Percentiles rank a stretch among this genome's conserved stretches.
phyloP scores from a whole-genome alignment of 495 filamentous ascomycete species.

The Neurospora pannonica region DNA sequence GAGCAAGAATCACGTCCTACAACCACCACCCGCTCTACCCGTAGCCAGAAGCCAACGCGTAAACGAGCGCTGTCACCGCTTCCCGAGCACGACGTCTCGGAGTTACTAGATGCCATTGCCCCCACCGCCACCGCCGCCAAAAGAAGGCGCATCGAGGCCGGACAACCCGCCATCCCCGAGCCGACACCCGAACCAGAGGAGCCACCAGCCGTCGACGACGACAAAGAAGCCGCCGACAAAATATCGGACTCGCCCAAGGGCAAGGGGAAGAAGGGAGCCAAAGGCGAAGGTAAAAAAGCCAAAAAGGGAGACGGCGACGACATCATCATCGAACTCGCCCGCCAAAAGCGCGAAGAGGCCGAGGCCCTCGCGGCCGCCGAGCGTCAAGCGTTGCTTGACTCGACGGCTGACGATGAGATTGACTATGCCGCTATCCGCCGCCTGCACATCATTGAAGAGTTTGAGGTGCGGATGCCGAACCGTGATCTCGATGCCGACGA shows the following conservation, averaged over 20 bases:
- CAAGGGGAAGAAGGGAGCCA: slow-evolving; percentile 9
- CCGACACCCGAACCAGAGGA: slow-evolving; percentile 11
- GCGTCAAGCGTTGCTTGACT: slow-evolving; percentile 37
- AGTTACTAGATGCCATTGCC: slow-evolving; percentile 54
- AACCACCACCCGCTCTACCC: neutral
- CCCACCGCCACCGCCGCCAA: slow-evolving; percentile 68
- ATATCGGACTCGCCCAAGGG: slow-evolving; percentile 6
- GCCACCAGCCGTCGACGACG: slow-evolving; percentile 1
- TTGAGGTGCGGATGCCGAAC: slow-evolving; percentile 48
- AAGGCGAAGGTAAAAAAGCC: slow-evolving; percentile 41
- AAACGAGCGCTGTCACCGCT: slow-evolving; percentile 34
- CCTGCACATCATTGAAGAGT: slow-evolving; percentile 71
- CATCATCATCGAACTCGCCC: slow-evolving; percentile 54
- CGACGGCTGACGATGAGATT: slow-evolving; percentile 45
- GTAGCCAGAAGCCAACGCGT: slow-evolving; percentile 21
- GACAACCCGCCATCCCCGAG: slow-evolving; percentile 25
- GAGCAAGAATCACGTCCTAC: slow-evolving; percentile 5
- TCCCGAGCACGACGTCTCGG: slow-evolving; percentile 30
- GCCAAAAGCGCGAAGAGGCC: slow-evolving; percentile 57
- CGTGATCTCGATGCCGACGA: neutral
- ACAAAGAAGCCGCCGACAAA: slow-evolving; percentile 1
- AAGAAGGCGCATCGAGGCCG: slow-evolving; percentile 48
- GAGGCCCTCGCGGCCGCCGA: slow-evolving; percentile 53
- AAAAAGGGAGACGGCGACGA: slow-evolving; percentile 42
- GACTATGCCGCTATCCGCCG: slow-evolving; percentile 63